A percentile compares a stretch with the other conserved stretches of the same genome.
Conservation (phyloP, 2,329 filamentous ascomycete species). For the Kalaharituber pfeilii region DNA sequence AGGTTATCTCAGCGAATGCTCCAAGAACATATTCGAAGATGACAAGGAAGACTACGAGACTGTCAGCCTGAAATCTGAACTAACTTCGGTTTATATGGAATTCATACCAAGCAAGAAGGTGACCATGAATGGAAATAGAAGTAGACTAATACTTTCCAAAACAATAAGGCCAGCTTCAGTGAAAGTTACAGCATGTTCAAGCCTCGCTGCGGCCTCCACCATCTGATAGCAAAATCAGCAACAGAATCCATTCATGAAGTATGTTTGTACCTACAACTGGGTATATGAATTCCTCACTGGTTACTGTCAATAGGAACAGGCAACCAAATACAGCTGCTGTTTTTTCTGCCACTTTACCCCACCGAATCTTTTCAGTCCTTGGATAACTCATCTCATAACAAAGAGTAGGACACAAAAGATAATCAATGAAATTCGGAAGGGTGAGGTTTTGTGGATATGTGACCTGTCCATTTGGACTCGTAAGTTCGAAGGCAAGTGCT, state of each 20-base stretch:
- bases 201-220: constrained; percentile 29
- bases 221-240: constrained; percentile 12
- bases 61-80: too few relatives aligned
- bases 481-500: constrained; percentile 77
- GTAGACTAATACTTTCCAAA: constrained; percentile 72
- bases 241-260: not conserved
- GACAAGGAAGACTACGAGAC: constrained; percentile 91
- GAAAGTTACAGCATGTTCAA: constrained; percentile 33
- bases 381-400: constrained; percentile 98
- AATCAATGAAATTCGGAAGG: constrained; percentile 66
- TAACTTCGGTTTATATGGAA: not conserved
- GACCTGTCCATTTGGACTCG: constrained; percentile 71
- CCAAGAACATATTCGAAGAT: constrained; percentile 96
- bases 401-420: constrained; percentile 76
- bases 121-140: constrained; percentile 95
- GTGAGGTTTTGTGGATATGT: constrained; percentile 85
- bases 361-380: constrained; percentile 52
- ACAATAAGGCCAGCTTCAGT: constrained; percentile 62
- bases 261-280: constrained; percentile 49
- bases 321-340: constrained; percentile 75
- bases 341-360: constrained; percentile 68
- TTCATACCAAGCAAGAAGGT: constrained; percentile 50
- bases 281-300: constrained; percentile 86
- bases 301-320: constrained; percentile 83
- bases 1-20: constrained; percentile 83